phyloP scores from a whole-genome alignment of 495 filamentous ascomycete genomes.

The Halenospora varia region DNA sequence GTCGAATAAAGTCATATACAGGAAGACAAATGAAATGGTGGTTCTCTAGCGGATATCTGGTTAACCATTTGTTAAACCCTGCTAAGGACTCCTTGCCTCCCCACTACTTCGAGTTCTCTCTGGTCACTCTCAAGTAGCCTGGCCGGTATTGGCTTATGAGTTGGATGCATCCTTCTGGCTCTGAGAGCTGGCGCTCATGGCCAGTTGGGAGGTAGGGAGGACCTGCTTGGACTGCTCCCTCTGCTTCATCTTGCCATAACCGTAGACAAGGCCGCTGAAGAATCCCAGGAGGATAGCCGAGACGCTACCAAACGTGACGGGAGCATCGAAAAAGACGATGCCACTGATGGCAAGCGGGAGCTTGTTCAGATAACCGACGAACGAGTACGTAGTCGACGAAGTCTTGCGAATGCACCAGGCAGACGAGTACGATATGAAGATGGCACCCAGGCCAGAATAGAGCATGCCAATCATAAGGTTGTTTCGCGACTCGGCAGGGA shows the following conservation, averaged over 20 bases:
- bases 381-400: slow-evolving; percentile 93
- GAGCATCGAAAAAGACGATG: slow-evolving; percentile 90
- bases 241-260: slow-evolving; percentile 85
- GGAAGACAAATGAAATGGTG: no score
- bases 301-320: slow-evolving; percentile 87
- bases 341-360: slow-evolving; percentile 92
- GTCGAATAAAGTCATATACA: no score
- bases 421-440: slow-evolving; percentile 98
- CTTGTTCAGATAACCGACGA: slow-evolving; percentile 98
- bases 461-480: slow-evolving; percentile 82
- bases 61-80: no score
- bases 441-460: slow-evolving; percentile 85
- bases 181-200: slow-evolving; percentile 86
- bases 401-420: slow-evolving; percentile 98
- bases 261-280: slow-evolving; percentile 84
- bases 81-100: no score
- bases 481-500: slow-evolving; percentile 73
- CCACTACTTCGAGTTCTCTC: no score
- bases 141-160: slow-evolving; percentile 1
- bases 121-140: no score
- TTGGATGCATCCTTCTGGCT: slow-evolving; percentile 73
- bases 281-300: slow-evolving; percentile 88
- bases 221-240: slow-evolving; percentile 55
- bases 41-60: no score
- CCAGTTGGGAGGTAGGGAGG: slow-evolving; percentile 60